Conservation (phyloP, 805 yeast species). For the Tetrapisispora phaffii region DNA sequence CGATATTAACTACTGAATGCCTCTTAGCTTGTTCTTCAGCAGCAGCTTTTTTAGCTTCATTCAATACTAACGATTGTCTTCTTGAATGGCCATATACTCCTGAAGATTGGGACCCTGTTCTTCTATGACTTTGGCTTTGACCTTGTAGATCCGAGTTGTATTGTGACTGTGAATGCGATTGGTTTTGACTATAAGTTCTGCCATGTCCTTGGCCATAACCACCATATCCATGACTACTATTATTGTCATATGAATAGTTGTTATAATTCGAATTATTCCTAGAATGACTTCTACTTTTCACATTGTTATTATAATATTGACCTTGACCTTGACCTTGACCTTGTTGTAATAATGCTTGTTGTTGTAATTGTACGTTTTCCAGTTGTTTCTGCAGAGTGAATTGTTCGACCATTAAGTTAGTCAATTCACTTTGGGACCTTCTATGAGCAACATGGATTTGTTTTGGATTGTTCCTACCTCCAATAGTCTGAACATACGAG, state of each 20-base stretch:
- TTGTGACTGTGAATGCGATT: not conserved
- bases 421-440: constrained; percentile 89
- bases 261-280: constrained; percentile 29
- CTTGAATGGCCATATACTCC: constrained; percentile 63
- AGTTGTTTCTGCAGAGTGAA: constrained; percentile 80
- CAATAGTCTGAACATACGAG: constrained; percentile 1
- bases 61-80: constrained; percentile 84
- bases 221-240: constrained; percentile 4
- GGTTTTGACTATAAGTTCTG: not conserved
- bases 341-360: constrained; percentile 45
- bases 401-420: constrained; percentile 86
- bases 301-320: constrained; percentile 32
- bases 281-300: constrained; percentile 25
- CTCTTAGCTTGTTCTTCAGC: constrained; percentile 79
- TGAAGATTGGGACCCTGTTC: constrained; percentile 38
- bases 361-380: constrained; percentile 86
- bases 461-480: constrained; percentile 38
- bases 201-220: not conserved
- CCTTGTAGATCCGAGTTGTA: not conserved
- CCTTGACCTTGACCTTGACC: constrained; percentile 47
- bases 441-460: constrained; percentile 92
- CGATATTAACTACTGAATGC: constrained; percentile 18
- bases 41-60: constrained; percentile 95
- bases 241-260: constrained; percentile 2
- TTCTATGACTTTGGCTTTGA: constrained; percentile 33